These are phyloP conservation scores for Lactuca sativa DNA, from an alignment of 129 eudicot species.

Conservation along the genomic window DNA sequence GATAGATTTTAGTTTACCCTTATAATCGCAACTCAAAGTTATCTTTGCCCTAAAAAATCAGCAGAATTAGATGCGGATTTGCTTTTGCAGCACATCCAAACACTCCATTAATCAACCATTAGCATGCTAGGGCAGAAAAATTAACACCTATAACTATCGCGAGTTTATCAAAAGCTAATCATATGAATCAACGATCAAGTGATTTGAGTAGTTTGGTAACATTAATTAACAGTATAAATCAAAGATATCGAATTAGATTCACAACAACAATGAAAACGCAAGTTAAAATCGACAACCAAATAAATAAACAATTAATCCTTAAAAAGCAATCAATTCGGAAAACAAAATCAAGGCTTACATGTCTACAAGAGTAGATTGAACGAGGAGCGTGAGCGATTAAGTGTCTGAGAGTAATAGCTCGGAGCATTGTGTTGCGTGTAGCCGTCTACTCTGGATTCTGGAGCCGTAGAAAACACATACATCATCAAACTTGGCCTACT, in stretches of 20 bases:
- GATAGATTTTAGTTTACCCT: not conserved
- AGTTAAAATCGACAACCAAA: not conserved
- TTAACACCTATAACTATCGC: not conserved
- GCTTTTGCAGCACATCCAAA: not conserved
- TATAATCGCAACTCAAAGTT: not conserved
- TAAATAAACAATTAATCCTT: not conserved
- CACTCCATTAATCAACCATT: not conserved
- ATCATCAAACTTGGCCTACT: not conserved
- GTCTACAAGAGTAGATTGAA: slow-evolving; percentile 2
- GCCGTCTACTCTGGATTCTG: not conserved
- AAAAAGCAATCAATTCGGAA: not conserved
- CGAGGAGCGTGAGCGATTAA: slow-evolving; percentile 1
- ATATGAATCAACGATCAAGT: slow-evolving; percentile 8
- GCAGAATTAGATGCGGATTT: not conserved
- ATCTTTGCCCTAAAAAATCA: not conserved
- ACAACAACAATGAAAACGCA: not conserved
- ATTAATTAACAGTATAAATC: not conserved
- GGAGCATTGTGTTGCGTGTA: slow-evolving; percentile 7
- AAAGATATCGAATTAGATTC: not conserved
- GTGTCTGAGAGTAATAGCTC: slow-evolving; percentile 6
- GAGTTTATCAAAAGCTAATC: not conserved
- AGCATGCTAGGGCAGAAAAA: not conserved
- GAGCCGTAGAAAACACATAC: slow-evolving; percentile 10
- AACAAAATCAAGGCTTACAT: slow-evolving; percentile 1
- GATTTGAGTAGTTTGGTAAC: slow-evolving; percentile 4